Base-by-base conservation (phyloP, 2,329 filamentous ascomycete genomes). In the Microascus cirrosus region DNA sequence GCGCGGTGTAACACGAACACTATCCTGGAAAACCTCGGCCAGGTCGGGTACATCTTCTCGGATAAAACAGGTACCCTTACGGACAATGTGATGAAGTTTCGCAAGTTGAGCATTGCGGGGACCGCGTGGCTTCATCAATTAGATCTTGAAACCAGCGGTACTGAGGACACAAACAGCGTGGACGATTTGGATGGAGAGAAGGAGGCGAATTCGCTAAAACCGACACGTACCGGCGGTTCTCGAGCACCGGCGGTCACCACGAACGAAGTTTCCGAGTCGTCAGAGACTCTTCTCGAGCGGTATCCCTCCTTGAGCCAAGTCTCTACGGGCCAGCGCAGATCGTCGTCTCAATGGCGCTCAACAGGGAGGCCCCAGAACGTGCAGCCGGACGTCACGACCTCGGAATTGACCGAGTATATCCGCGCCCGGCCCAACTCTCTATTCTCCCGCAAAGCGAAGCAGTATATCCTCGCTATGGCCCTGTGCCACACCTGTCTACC, bases 41-140 rank as follows among this genome's bases (percentile, higher is more conserved):
- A 96, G 72, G 84, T 97, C 60, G 89, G 80, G 62, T 94, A 95
- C 65, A 83, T 95, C 22, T 95, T 97, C 65, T 95, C 90, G 0
- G 92, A 96, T 70, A 96, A 96, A 74, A 96, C 92, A 0, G 92
- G 92, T 1, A 97, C 92, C 0, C 75, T 97, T 63, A 97, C 92
- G 1, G 91, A 96, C 65, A 97, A 97, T 63, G 79, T 90, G 12
- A 96, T 97, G 93, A 90, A 90, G 61, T 96, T 96, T 68, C 86
- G 92, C 51, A 96, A 95, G 68, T 80, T 96, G 71, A 95, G 89
- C 64, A 85, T 96, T 35, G 91, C 89, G 2, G 92, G 92, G 7
- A 91, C 89, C 0, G 87, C 91, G 1, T 96, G 92, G 90, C 75
- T 94, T 35, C 92, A 96, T 63, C 87, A 94, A 65, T 77, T 80